Base-by-base conservation (phyloP, 1,139 yeast species). In the Pichia cactophila region DNA sequence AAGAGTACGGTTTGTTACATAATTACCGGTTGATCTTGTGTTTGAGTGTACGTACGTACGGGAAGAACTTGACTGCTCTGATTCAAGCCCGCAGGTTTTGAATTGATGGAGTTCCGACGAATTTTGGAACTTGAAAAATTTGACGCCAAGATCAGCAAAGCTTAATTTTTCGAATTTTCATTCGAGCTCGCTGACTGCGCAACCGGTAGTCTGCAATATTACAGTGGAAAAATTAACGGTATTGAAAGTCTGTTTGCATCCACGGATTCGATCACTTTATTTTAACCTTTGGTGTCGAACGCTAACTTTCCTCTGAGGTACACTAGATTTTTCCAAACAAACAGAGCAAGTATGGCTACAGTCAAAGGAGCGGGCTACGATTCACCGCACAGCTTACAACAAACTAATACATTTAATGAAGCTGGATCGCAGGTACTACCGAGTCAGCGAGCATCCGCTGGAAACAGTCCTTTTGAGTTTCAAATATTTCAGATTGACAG, bases 401-500 rank as follows among this genome's bases (percentile, higher is more conserved):
- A 31, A 31, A 2, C 10, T 14, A 5, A 2, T 14, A 31, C 35
- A 14, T 31, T 31, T 31, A 12, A 6, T 31, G n/a, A 14, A 10
- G n/a, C n/a, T 31, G 35, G 5, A 31, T 10, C 12, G 5, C 35
- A 31, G n/a, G 6, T 31, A 14, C 35, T 5, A 14, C n/a, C 35
- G 14, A 31, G 10, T 31, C 35, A 31, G 16, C 8, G 23, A 16
- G 20, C 2, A 35, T 5, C 38, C 38, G 23, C 38, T 35, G 23
- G 38, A n/a, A 35, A 35, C 38, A 16, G 8, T 3, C 38, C 51
- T 4, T 49, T 49, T 31, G 49, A 41, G 16, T 44, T 29, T 10
- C 51, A 49, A 26, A 20, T n/a, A 36, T 38, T 42, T 14, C 45
- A 49, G 9, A 46, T 49, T 11, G 43, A 49, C n/a, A 28, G 45